Evolutionary conservation across 768 basidiomycete species (phyloP), one percentile per base, ranked within the genome.

Genomic region (Tylopilus intermedius): DNA sequence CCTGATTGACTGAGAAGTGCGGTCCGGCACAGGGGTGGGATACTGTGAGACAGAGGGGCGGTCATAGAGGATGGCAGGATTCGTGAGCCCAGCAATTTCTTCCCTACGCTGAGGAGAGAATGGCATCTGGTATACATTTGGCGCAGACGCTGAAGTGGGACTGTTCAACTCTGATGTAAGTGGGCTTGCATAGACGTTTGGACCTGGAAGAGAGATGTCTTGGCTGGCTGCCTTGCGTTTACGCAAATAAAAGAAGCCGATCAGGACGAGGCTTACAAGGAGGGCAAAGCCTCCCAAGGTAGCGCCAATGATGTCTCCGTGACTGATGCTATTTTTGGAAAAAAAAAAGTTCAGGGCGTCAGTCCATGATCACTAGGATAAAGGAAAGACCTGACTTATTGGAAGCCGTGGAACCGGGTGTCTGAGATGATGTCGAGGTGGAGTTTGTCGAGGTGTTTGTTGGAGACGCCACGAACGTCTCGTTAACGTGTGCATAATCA

Each of bases 401-500:
- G 10, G 50, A 54, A 21, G 26, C 2, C 5, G 56, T 45, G n/a
- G 45, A 6, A 18, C 8, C 42, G 13, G 35, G 35, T 8, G 55
- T 24, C 22, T 47, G 48, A 6, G 47, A 49, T 11, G 53, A 39
- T 4, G 42, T 4, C 4, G 50, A 54, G 2, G 50, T 59, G 18
- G 64, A 40, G 43, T 63, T 64, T 18, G 30, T 30, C 30, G 30
- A 30, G 18, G 18, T 18, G 18, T 18, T 50, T 5, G 27, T 8
- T 5, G 52, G 45, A 15, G 45, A 8, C 22, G 50, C 52, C 26
- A 62, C 56, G 5, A 62, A 48, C 26, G 65, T 50, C 49, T 65
- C 59, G 13, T 65, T 65, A 18, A 65, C 32, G 10, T 46, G 38
- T 44, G 64, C 64, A 41, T 67, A 65, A 37, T 65, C 64, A 11